Evolutionary conservation across 2,329 filamentous ascomycete species (phyloP), one percentile per base, ranked within the genome.

Genomic region (Celoporthe dispersa): DNA sequence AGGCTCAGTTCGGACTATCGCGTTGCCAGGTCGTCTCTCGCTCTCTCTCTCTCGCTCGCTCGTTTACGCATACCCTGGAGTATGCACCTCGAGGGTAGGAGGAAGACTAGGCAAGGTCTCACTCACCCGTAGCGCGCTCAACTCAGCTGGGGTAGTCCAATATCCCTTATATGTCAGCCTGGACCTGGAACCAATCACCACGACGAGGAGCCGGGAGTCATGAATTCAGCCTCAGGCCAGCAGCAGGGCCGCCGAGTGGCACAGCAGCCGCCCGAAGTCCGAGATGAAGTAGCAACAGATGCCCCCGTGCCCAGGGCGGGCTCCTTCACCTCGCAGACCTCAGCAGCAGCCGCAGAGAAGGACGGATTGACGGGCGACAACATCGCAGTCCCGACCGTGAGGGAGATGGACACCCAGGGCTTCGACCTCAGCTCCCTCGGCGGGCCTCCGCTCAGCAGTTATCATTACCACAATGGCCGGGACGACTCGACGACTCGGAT

Each of bases 351-450:
- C 25, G 25, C 41, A 12, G 31, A 64, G 25, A 61, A 48, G 44
- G 44, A 64, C 67, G 60, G 25, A 59, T 39, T 53, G 57, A 59
- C 59, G 48, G 48, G n/a, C 19, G 48, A 31, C 14, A 48, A 22
- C 16, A n/a, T n/a, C 22, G 59, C 60, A 39, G 64, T 39, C 16
- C 39, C 53, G 31, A 53, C 60, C 22, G 6, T 39, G 5, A 70
- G 16, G 22, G 64, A 53, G 19, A 71, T 71, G 69, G 69, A 71
- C 22, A 41, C 31, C 11, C 25, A 66, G 9, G 57, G 63, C 3
- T 44, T 69, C 44, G 63, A 71, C 57, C 35, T 71, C 62, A 48
- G 62, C 63, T 66, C 67, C 19, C 59, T 69, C 28, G 60, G 64
- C 33, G 67, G 65, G 12, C 66, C 53, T 12, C 51, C 51, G 14